Evolutionary conservation across 139 green algal species (phyloP).

Genomic region (Picocystis salinarum): DNA sequence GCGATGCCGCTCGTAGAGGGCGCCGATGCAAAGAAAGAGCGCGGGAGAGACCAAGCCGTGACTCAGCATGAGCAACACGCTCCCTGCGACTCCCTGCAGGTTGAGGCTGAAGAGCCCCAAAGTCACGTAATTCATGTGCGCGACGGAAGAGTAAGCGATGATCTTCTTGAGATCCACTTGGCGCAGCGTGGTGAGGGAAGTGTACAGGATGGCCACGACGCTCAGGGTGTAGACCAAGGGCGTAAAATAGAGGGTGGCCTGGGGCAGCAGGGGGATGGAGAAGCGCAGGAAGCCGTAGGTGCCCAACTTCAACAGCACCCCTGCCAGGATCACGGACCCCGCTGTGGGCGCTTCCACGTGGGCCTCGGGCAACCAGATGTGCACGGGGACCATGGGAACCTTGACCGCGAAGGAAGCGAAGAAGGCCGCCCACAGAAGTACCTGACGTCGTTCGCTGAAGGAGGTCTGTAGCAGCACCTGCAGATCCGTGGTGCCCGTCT

Average conservation of each 20-base stretch:
- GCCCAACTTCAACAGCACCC: slow-evolving; percentile 40
- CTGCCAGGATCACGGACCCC: slow-evolving; percentile 40
- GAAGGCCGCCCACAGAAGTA: slow-evolving; percentile 32
- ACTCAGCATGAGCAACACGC: slow-evolving; percentile 39
- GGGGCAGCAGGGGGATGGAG: slow-evolving; percentile 39
- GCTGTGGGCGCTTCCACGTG: slow-evolving; percentile 44
- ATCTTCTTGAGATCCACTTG: slow-evolving; percentile 55
- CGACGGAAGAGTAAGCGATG: slow-evolving; percentile 45
- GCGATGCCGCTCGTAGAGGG: slow-evolving; percentile 40
- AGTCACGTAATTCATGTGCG: slow-evolving; percentile 44
- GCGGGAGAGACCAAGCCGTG: slow-evolving; percentile 40
- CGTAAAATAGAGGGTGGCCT: slow-evolving; percentile 34
- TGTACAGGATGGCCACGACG: slow-evolving; percentile 40
- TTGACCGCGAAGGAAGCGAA: slow-evolving; percentile 45
- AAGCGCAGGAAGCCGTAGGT: slow-evolving; percentile 43
- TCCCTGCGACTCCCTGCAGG: slow-evolving; percentile 33
- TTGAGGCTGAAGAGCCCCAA: slow-evolving; percentile 42
- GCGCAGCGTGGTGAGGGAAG: slow-evolving; percentile 31
- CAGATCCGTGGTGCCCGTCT: slow-evolving; percentile 35
- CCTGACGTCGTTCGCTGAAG: slow-evolving; percentile 22
- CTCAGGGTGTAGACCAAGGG: slow-evolving; percentile 37
- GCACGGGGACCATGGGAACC: slow-evolving; percentile 22
- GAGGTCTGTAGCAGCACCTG: slow-evolving; percentile 20
- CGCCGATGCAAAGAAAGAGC: slow-evolving; percentile 37
- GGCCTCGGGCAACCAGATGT: slow-evolving; percentile 28